These are phyloP conservation scores for Cytospora leucostoma DNA, from an alignment of 2,329 filamentous ascomycete species.

Conservation along the genomic window DNA sequence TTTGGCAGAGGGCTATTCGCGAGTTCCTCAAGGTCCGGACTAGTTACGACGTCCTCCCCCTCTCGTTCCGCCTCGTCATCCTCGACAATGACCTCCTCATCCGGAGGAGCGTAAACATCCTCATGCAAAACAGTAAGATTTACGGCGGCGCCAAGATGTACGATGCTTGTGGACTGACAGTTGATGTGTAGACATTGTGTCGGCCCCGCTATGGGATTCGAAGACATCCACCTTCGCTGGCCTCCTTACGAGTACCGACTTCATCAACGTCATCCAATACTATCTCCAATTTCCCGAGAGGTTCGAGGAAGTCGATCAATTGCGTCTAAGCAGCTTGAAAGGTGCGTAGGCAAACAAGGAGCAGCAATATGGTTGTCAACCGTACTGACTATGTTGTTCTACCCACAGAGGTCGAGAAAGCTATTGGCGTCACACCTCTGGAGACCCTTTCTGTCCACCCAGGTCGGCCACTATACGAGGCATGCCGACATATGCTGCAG, in stretches of 20 bases:
- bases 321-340: slow-evolving; percentile 86
- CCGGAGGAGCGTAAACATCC: slow-evolving; percentile 93
- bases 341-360: slow-evolving; percentile 54
- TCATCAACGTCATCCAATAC: slow-evolving; percentile 98
- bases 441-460: slow-evolving; percentile 97
- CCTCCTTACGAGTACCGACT: slow-evolving; percentile 92
- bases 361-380: slow-evolving; percentile 6
- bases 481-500: slow-evolving; percentile 89
- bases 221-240: slow-evolving; percentile 90
- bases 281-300: slow-evolving; percentile 97
- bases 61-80: slow-evolving; percentile 93
- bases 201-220: slow-evolving; percentile 95
- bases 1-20: slow-evolving; percentile 76
- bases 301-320: slow-evolving; percentile 87
- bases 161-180: slow-evolving; percentile 12
- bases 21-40: slow-evolving; percentile 95
- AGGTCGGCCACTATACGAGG: slow-evolving; percentile 87
- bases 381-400: slow-evolving; percentile 19
- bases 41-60: slow-evolving; percentile 94
- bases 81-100: slow-evolving; percentile 94
- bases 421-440: slow-evolving; percentile 85
- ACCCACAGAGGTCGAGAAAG: slow-evolving; percentile 82
- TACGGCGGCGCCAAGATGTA: neutral
- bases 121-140: slow-evolving; percentile 84
- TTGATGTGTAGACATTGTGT: slow-evolving; percentile 76